Evolutionary conservation across 139 green algal genomes (phyloP), one percentile per base, ranked within the genome.

Genomic region (Bryopsis sp.): DNA sequence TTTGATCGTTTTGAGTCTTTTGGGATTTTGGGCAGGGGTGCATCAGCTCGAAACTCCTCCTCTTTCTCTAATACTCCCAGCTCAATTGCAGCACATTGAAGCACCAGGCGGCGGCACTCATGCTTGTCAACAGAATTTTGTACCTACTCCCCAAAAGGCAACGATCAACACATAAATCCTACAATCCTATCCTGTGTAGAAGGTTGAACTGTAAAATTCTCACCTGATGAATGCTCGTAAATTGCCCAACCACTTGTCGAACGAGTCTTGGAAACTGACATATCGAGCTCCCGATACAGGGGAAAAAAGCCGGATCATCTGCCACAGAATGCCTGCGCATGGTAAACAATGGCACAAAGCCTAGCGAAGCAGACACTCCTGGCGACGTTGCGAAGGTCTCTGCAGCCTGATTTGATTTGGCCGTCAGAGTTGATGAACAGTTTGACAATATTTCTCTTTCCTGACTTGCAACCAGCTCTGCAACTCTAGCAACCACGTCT

Each of bases 11-110:
- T 63, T 28, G 43, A 67, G 62, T 80, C 70, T 46, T 76, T 76
- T 36, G 70, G 70, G 8, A 63, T 38, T n/a, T 46, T 60, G 35
- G 72, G 43, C 31, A 60, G n/a, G 7, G 57, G 2, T 1, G 70
- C 70, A 43, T 74, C 59, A 11, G 70, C 61, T 15, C 57, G 32
- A 34, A 64, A 64, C 32, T 32, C 24, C 68, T 81, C 75, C 63
- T 81, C 75, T 15, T 63, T 60, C 65, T 75, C 26, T 39, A 81
- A 71, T 39, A 81, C 38, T 28, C 36, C 59, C 71, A 81, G 63
- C 75, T 81, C 75, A 47, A 64, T 59, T 2, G 36, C 29, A 28
- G 46, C 71, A 34, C 67, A 69, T 67, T 70, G 47, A 61, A 81
- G 64, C 11, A 81, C 50, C 2, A 54, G 43, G 2, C 66, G 46